Conservation (phyloP, 2,329 filamentous ascomycete genomes). For the Sporothrix inflata region DNA sequence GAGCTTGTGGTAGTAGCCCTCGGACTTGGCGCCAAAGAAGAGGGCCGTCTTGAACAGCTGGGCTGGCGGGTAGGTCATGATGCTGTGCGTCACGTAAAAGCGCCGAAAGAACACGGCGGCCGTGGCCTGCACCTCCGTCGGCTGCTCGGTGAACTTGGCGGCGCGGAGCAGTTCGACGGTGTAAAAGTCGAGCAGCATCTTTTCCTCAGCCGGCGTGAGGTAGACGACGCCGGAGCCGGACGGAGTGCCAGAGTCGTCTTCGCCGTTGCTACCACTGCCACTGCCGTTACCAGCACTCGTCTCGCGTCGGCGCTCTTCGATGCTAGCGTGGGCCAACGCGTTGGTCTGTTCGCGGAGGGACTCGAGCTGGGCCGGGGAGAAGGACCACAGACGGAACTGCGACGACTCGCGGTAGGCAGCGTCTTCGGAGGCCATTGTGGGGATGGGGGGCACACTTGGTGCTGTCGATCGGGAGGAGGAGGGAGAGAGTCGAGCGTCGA, state of each 20-base stretch:
- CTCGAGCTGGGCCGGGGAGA: slow-evolving; percentile 71
- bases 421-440: slow-evolving; percentile 77
- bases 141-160: slow-evolving; percentile 56
- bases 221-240: slow-evolving; percentile 47
- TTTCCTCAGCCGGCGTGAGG: slow-evolving; percentile 81
- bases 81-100: slow-evolving; percentile 93
- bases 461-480: too few species aligned
- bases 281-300: slow-evolving; percentile 36
- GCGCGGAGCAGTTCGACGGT: slow-evolving; percentile 61
- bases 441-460: background rate
- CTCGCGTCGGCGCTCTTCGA: slow-evolving; percentile 58
- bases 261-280: background rate
- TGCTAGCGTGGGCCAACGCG: slow-evolving; percentile 67
- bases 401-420: slow-evolving; percentile 86
- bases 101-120: slow-evolving; percentile 88
- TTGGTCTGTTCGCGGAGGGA: slow-evolving; percentile 80
- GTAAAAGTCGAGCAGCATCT: slow-evolving; percentile 79
- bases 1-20: slow-evolving; percentile 67
- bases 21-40: slow-evolving; percentile 92
- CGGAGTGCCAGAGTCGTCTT: slow-evolving; percentile 35
- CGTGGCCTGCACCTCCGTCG: slow-evolving; percentile 65
- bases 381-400: slow-evolving; percentile 92
- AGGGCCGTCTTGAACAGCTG: slow-evolving; percentile 87
- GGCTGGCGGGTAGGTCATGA: slow-evolving; percentile 94
- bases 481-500: background rate